These are phyloP conservation scores for Urtica urens DNA, from an alignment of 306 rosid genomes.

Conservation along the genomic window DNA sequence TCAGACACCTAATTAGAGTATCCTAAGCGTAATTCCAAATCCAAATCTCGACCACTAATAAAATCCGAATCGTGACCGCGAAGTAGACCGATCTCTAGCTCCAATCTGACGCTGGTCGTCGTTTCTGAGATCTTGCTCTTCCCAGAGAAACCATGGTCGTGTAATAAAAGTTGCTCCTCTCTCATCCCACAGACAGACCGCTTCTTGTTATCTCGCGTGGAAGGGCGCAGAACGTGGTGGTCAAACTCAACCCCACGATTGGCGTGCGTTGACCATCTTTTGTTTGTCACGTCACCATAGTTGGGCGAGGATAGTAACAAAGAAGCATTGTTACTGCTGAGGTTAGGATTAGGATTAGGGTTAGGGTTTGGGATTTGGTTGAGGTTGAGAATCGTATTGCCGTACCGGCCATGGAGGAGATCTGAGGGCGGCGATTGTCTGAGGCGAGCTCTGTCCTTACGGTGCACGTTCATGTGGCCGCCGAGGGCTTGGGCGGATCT, in stretches of 20 bases:
- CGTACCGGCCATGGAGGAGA: slow-evolving; percentile 10
- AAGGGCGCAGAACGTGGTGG: background rate
- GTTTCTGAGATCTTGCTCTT: slow-evolving; percentile 17
- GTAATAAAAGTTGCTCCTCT: slow-evolving; percentile 5
- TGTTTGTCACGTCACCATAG: slow-evolving; percentile 7
- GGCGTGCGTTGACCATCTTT: slow-evolving; percentile 23
- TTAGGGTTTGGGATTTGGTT: slow-evolving; percentile 37
- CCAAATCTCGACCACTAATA: slow-evolving; percentile 36
- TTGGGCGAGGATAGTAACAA: background rate
- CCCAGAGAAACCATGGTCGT: slow-evolving; percentile 11
- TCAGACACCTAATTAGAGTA: slow-evolving; percentile 18
- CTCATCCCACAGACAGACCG: slow-evolving; percentile 14
- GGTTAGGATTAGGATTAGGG: slow-evolving; percentile 33
- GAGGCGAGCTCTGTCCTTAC: slow-evolving; percentile 83
- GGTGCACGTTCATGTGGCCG: slow-evolving; percentile 94
- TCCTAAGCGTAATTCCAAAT: slow-evolving; percentile 94
- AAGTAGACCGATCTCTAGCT: slow-evolving; percentile 47
- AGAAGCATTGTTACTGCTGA: slow-evolving; percentile 5
- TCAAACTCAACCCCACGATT: background rate
- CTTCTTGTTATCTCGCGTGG: slow-evolving; percentile 18
- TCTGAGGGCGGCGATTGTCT: slow-evolving; percentile 46
- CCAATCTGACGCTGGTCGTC: slow-evolving; percentile 36
- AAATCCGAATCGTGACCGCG: slow-evolving; percentile 23
- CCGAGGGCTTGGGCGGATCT: slow-evolving; percentile 97
- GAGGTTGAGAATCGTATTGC: slow-evolving; percentile 6